phyloP scores from a whole-genome alignment of 2,329 filamentous ascomycete genomes.

The Fusarium sp. region DNA sequence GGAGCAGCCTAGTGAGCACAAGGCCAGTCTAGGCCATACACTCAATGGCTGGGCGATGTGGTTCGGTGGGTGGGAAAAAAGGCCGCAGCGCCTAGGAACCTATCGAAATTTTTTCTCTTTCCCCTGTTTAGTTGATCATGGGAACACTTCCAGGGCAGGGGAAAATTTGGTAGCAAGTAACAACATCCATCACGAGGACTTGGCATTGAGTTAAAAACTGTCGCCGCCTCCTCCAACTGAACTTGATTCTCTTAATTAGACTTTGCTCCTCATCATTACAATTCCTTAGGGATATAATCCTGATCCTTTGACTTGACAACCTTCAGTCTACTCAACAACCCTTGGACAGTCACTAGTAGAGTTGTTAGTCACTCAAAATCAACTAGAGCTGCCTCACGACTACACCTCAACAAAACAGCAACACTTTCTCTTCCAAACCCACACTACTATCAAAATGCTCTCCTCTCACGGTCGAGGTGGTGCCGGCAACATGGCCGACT shows the following conservation, averaged over 20 bases:
- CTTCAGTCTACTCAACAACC: background rate
- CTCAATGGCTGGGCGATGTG: constrained; percentile 11
- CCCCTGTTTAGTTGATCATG: constrained; percentile 41
- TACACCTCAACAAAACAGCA: background rate
- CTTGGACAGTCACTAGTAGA: background rate
- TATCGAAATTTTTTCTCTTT: constrained; percentile 22
- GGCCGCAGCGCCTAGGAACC: constrained; percentile 24
- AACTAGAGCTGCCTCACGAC: background rate
- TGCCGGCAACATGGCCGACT: constrained; percentile 78
- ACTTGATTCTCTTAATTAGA: background rate
- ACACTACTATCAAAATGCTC: constrained; percentile 53
- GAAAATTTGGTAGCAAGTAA: constrained; percentile 32
- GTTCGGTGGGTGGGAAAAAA: constrained; percentile 20
- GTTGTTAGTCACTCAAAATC: background rate
- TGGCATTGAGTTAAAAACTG: constrained; percentile 41
- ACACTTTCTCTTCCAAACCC: background rate
- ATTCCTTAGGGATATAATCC: background rate
- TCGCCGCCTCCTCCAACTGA: constrained; percentile 12
- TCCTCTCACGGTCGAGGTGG: constrained; percentile 82
- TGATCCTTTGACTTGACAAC: background rate
- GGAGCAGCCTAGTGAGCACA: constrained; percentile 25
- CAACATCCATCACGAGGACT: constrained; percentile 41
- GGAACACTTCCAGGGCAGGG: constrained; percentile 31
- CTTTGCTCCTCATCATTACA: background rate
- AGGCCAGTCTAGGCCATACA: constrained; percentile 20